phyloP scores from a whole-genome alignment of 257 asterid species.

The Penstemon eatonii region DNA sequence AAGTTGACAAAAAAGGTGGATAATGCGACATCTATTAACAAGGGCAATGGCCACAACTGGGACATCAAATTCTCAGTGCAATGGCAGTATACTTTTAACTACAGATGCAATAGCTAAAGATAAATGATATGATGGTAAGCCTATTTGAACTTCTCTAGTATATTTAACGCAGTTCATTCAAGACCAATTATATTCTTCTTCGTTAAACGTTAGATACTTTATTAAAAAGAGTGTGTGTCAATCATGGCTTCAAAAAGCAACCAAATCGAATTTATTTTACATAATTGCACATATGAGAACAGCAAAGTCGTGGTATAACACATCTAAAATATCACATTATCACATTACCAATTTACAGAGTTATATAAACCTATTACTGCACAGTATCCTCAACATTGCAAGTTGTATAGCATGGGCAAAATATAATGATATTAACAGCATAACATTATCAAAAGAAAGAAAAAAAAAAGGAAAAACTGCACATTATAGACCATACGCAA shows the following conservation, averaged over 20 bases:
- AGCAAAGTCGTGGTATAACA: not conserved
- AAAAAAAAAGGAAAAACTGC: not conserved
- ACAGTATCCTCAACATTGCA: not conserved
- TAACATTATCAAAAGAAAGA: not conserved
- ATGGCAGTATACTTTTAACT: not conserved
- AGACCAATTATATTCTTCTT: not conserved
- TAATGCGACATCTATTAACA: not conserved
- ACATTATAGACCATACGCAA: not conserved
- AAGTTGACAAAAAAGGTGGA: not conserved
- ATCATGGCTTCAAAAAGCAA: not conserved
- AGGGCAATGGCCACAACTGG: not conserved
- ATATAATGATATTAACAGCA: not conserved
- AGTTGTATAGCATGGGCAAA: not conserved
- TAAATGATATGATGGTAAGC: not conserved
- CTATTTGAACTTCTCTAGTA: not conserved
- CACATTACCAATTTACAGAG: not conserved
- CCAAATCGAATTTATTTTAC: not conserved
- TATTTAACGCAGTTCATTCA: not conserved
- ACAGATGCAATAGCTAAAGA: conserved; percentile 4
- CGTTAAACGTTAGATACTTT: not conserved
- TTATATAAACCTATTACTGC: not conserved
- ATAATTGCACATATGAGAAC: not conserved
- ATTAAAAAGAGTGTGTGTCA: not conserved
- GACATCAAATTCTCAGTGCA: not conserved
- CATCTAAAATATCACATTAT: not conserved